Percentiles rank a stretch among this genome's conserved stretches.
Evolutionary conservation across 2,329 filamentous ascomycete species (phyloP).

Genomic region (Raffaelea arxii): DNA sequence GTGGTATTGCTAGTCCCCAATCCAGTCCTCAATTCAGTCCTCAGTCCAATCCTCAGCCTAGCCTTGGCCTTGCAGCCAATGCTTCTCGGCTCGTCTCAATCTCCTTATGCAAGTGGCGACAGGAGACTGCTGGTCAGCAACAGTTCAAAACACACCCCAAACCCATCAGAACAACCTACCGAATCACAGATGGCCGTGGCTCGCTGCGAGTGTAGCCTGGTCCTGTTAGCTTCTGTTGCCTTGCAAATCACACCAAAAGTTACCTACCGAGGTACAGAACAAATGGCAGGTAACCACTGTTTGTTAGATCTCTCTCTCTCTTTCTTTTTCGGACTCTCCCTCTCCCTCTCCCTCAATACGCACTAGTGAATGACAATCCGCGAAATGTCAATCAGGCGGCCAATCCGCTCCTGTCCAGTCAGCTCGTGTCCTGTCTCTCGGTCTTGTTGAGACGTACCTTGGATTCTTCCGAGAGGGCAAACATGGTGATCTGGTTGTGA

Average conservation of each 20-base stretch:
- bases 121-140: too few relatives aligned
- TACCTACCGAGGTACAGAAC: conserved; percentile 85
- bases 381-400: conserved; percentile 90
- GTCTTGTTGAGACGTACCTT: conserved; percentile 53
- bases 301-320: conserved; percentile 22
- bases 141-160: too few relatives aligned
- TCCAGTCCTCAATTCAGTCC: too few relatives aligned
- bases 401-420: conserved; percentile 78
- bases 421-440: not conserved
- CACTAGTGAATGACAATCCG: conserved; percentile 95
- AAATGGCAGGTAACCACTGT: conserved; percentile 86
- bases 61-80: too few relatives aligned
- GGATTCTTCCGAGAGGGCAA: conserved; percentile 82
- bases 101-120: conserved; percentile 55
- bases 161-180: conserved; percentile 32
- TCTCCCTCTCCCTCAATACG: conserved; percentile 20
- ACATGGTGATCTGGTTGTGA: conserved; percentile 35
- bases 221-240: too few relatives aligned
- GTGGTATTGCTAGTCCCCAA: too few relatives aligned
- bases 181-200: conserved; percentile 66
- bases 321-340: not conserved
- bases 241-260: too few relatives aligned
- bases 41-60: too few relatives aligned
- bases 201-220: conserved; percentile 89
- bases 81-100: not conserved